phyloP scores from a whole-genome alignment of 345 rosid genomes.

The Isatis tinctoria region DNA sequence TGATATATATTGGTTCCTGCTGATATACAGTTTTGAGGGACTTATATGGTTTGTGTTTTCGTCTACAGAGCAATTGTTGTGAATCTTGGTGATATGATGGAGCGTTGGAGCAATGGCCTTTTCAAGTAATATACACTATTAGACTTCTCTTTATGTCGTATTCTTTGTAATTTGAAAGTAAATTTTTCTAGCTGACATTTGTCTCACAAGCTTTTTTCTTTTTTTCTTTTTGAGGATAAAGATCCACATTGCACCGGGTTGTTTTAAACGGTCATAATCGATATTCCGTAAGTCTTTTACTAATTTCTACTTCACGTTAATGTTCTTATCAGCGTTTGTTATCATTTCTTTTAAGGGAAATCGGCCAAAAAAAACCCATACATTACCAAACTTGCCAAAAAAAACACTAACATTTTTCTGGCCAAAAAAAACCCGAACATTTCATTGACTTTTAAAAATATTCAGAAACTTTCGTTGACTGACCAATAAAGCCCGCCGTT shows the following conservation, averaged over 20 bases:
- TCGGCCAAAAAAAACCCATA: too few relatives aligned
- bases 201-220: neutral
- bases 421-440: too few relatives aligned
- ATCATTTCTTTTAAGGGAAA: too few relatives aligned
- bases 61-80: slow-evolving; percentile 58
- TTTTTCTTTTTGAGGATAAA: slow-evolving; percentile 1
- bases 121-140: slow-evolving; percentile 47
- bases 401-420: too few relatives aligned
- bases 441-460: too few relatives aligned
- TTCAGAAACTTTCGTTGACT: too few relatives aligned
- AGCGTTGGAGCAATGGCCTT: slow-evolving; percentile 83
- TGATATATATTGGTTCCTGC: neutral
- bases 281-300: slow-evolving; percentile 52
- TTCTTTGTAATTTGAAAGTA: neutral
- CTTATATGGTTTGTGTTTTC: neutral
- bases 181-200: neutral
- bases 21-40: neutral
- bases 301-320: neutral
- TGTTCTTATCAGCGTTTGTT: neutral
- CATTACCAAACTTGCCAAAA: too few relatives aligned
- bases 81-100: slow-evolving; percentile 85
- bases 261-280: slow-evolving; percentile 61
- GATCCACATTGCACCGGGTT: slow-evolving; percentile 90
- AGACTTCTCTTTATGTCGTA: neutral
- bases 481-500: too few relatives aligned